Evolutionary conservation across 257 asterid species (phyloP), one percentile per base, ranked within the genome.

Genomic region (Oldenlandia corymbosa): DNA sequence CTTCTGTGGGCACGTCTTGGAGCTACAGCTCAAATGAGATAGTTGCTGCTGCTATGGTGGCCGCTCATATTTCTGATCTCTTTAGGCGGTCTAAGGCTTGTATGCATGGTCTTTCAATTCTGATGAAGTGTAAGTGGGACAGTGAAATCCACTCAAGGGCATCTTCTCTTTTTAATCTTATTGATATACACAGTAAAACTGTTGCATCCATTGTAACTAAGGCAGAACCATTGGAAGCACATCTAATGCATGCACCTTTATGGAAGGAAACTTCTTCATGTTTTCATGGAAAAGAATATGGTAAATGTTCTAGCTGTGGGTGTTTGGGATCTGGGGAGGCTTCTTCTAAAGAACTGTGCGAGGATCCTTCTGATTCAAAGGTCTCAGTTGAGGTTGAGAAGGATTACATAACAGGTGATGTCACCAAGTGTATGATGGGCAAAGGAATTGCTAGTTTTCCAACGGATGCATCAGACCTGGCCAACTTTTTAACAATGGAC

Each of bases 21-120:
- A 85, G 95, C 78, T 87, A 82, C 79, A 90, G 95, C 72, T 90
- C 99, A 37, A 85, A 85, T 73, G 97, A 90, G 75, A 90, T 93
- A 47, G 99, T 93, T 75, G 99, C 97, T 69, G 99, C 97, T 51
- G 99, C 99, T 42, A 93, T 93, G 99, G 99, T 93, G 60, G 99
- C 99, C 1, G 99, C 99, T 75, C 99, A 90, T 78, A 79, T 93
- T 68, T 90, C 99, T 46, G 97, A 90, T 79, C 79, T 93, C 77
- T 93, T 93, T 78, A 77, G 94, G 80, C 84, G 74, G 32, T 93
- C 99, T n/a, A 93, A 87, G 83, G 96, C 96, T 62, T 93, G 99
- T 83, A 90, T 81, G 87, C 89, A 86, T 66, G 90, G 96, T 71
- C 96, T 93, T 60, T 82, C 96, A 11, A 73, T 80, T 73, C 81